Conservation (phyloP, 2,329 filamentous ascomycete species). For the Knufia fluminis region DNA sequence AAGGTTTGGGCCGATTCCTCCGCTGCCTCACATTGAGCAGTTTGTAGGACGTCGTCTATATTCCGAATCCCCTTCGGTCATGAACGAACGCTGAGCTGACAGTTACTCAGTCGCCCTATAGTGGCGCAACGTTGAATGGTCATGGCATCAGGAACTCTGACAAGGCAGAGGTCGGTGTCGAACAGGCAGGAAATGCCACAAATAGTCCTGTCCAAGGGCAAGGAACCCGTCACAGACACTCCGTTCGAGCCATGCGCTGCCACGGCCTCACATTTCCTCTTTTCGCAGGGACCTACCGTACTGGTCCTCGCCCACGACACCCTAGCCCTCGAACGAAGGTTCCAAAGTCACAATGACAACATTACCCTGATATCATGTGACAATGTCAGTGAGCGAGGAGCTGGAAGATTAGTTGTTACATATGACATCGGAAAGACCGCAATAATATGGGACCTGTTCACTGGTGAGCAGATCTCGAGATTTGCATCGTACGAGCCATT, state of each 20-base stretch:
- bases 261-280: conserved; percentile 83
- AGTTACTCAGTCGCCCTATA: conserved; percentile 7
- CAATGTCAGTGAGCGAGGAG: conserved; percentile 78
- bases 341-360: conserved; percentile 73
- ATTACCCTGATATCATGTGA: conserved; percentile 80
- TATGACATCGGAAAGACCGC: conserved; percentile 86
- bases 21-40: not conserved
- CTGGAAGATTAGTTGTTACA: conserved; percentile 79
- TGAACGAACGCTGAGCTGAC: not conserved
- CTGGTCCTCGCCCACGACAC: conserved; percentile 90
- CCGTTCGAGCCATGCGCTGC: conserved; percentile 81
- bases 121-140: conserved; percentile 2
- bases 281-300: conserved; percentile 71
- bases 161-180: conserved; percentile 20
- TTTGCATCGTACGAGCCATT: conserved; percentile 87
- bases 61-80: not conserved
- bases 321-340: conserved; percentile 75
- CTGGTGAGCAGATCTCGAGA: conserved; percentile 79
- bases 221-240: conserved; percentile 28
- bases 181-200: conserved; percentile 14
- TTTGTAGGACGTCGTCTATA: not conserved
- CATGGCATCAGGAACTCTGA: conserved; percentile 13
- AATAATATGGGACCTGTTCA: conserved; percentile 94
- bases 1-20: not conserved
- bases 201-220: conserved; percentile 11